Evolutionary conservation across 2,329 filamentous ascomycete species (phyloP).

Genomic region (Sarocladiaceae sp.): DNA sequence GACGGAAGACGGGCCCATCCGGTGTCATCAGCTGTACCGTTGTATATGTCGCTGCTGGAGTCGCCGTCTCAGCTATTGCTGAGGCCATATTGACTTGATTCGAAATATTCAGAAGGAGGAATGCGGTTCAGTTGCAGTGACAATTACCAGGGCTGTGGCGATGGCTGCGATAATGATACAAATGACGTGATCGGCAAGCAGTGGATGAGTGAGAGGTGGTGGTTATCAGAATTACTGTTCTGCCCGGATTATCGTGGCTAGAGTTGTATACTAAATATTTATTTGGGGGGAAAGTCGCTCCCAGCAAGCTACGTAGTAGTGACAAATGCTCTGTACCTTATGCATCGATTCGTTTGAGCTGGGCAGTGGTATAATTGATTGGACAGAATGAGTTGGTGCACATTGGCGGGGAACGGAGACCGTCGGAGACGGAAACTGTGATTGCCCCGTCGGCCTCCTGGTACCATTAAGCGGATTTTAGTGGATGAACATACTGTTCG

Average conservation of each 20-base stretch:
- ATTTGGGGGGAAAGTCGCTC: too few species aligned
- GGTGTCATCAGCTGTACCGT: neutral
- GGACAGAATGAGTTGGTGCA: neutral
- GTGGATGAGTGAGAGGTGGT: too few species aligned
- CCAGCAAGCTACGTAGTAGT: too few species aligned
- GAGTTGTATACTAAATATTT: too few species aligned
- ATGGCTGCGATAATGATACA: too few species aligned
- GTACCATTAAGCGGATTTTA: slow-evolving; percentile 27
- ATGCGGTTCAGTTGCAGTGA: neutral
- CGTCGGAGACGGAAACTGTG: neutral
- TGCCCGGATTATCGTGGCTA: too few species aligned
- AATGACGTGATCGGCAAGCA: too few species aligned
- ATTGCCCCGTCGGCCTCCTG: slow-evolving; percentile 43
- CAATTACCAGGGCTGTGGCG: neutral
- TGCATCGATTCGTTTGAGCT: neutral
- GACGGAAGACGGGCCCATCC: slow-evolving; percentile 21
- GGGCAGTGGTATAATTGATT: neutral
- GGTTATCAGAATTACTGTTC: too few species aligned
- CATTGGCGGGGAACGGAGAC: neutral
- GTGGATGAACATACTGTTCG: slow-evolving; percentile 15
- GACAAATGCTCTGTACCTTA: neutral
- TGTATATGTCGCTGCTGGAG: neutral
- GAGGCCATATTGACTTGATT: too few species aligned
- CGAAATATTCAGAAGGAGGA: too few species aligned
- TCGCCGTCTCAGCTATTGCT: neutral